Evolutionary conservation across 306 rosid species (phyloP).

Genomic region (Sechiopsis laciniata): DNA sequence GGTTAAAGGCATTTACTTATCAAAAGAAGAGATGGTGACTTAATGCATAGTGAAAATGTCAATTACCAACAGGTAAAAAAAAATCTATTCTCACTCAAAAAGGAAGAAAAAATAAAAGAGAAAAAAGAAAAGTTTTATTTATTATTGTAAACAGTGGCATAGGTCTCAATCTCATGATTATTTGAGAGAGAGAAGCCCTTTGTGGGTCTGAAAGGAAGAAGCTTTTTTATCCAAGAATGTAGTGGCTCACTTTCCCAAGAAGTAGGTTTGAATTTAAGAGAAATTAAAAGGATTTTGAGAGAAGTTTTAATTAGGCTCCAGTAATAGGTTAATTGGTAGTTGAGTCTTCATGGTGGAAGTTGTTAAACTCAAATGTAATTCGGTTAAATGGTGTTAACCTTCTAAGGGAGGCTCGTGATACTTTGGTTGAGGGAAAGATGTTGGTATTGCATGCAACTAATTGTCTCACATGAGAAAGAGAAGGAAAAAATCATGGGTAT

Average conservation of each 20-base stretch:
- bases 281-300: no score
- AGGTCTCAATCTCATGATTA: background rate
- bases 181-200: background rate
- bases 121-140: background rate
- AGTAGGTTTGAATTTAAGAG: background rate
- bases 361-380: no score
- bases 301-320: background rate
- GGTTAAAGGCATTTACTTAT: conserved; percentile 19
- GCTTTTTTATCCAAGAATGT: background rate
- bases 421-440: no score
- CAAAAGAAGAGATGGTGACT: conserved; percentile 34
- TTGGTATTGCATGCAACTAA: no score
- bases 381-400: no score
- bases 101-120: no score
- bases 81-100: background rate
- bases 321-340: no score
- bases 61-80: background rate
- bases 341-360: no score
- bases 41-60: conserved; percentile 8
- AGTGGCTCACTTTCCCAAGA: background rate
- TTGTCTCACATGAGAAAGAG: no score
- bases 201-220: background rate
- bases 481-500: no score
- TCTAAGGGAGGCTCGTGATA: no score
- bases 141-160: background rate